Evolutionary conservation across 2,329 filamentous ascomycete genomes (phyloP), one percentile per base, ranked within the genome.

Genomic region (Zalaria sp.): DNA sequence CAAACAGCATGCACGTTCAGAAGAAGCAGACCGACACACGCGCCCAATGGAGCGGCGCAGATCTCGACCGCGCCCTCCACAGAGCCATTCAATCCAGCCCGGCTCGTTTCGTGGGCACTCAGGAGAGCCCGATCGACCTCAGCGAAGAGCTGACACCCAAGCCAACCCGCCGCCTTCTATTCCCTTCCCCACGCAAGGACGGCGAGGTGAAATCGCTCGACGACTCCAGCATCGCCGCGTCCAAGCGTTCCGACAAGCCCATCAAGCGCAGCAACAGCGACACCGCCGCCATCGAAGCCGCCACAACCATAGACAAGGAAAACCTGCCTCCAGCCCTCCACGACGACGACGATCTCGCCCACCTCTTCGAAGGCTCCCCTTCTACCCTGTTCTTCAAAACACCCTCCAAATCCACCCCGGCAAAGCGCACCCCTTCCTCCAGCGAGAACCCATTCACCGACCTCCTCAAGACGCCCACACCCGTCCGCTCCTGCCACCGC

Each of bases 111-210:
- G 56, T 64, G 43, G 67, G 67, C 43, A 63, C 57, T 38, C 66
- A 65, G 39, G 57, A 63, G 39, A 60, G 65, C 11, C 65, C 67
- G 2, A 65, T 72, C 45, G 66, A 75, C 46, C 56, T 71, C 31
- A 37, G 35, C 9, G 49, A 53, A 27, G 65, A 68, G 39, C 54
- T 74, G 9, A 77, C 74, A 3, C 73, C 75, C 2, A 75, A 68
- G 52, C 70, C 73, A 25, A 87, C 81, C 1, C 72, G 81, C 46
- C 71, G 85, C 44, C 61, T 88, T 2, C 67, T 91, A 1, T 91
- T 91, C 53, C 81, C 84, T 1, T 87, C 82, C 0, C 83, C 83
- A 2, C 71, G 78, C 35, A 81, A 81, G 49, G 73, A 77, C 27
- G 74, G 72, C 31, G 67, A 75, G 37, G 63, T 71, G 1, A 84